Conservation (phyloP, 371 early-diverging fungal genomes). For the Mucor piriformis region DNA sequence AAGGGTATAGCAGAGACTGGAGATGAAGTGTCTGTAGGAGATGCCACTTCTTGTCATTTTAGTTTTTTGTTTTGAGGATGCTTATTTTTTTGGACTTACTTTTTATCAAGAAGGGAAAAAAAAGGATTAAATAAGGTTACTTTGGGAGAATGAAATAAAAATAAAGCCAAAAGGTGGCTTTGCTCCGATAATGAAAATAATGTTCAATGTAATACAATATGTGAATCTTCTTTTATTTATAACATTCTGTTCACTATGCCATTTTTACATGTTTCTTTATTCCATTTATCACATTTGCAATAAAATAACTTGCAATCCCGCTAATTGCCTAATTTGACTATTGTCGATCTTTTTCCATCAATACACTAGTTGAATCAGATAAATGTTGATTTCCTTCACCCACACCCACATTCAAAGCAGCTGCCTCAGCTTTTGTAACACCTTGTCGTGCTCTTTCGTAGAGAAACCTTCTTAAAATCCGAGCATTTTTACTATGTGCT, state of each 20-base stretch:
- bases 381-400: neutral
- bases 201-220: neutral
- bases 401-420: constrained; percentile 11
- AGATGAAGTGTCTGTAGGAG: neutral
- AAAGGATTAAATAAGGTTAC: neutral
- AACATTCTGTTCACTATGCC: too few species aligned
- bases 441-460: constrained; percentile 40
- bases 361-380: constrained; percentile 7
- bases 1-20: neutral
- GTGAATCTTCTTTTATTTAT: neutral
- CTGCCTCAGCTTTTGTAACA: constrained; percentile 11
- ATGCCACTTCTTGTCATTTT: neutral
- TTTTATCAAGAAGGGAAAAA: neutral
- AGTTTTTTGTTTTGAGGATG: neutral
- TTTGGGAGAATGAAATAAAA: neutral
- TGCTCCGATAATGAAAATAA: neutral
- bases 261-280: neutral
- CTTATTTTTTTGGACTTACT: neutral
- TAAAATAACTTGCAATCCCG: neutral
- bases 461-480: constrained; percentile 36
- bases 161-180: neutral
- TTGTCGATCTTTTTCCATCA: constrained; percentile 17
- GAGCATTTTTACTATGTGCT: constrained; percentile 48
- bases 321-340: neutral
- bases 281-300: neutral